Evolutionary conservation across 139 green algal species (phyloP), one percentile per base, ranked within the genome.

Genomic region (Asterochloris sp.): DNA sequence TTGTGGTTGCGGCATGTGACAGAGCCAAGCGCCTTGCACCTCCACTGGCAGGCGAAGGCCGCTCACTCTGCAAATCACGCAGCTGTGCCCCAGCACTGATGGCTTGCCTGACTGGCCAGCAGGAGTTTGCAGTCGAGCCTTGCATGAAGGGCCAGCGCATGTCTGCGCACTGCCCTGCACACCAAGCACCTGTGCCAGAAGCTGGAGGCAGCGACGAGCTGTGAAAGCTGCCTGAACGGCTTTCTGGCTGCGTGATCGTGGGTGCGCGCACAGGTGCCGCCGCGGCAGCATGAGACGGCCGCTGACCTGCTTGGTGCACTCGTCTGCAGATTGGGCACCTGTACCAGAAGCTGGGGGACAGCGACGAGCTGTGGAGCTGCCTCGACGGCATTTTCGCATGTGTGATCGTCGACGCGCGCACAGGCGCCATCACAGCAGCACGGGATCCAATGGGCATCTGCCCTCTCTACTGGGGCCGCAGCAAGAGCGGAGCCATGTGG

Each of bases 311-410:
- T 54, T 54, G 38, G 38, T 54, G 38, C 38, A 54, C 38, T 54
- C 4, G 6, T 6, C 38, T 54, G 38, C 38, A 54, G 23, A 91
- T 94, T 84, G 90, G 89, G 69, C 91, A 93, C 83, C 83, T 96
- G 84, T 98, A 95, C 80, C 90, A 97, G 86, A 91, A 94, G 69
- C 78, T 92, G 27, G 93, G 93, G 28, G 88, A 96, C 79, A 87
- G 87, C 62, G 84, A 91, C 62, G 87, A 94, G 78, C 89, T 98
- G 62, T 94, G 94, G 75, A 87, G 87, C 79, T 92, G 92, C 82
- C 89, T 99, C 71, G 96, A 99, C 82, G 96, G 96, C 85, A 98
- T 98, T 89, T 99, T 99, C 79, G 92, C 93, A 16, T 94, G 93
- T 75, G 90, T 94, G 68, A 83, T 98, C 27, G 86, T 90, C 38